A percentile compares a stretch with the other conserved stretches of the same genome.
These are phyloP conservation scores for Colletotrichum camelliae DNA, from an alignment of 2,329 filamentous ascomycete genomes.

Conservation along the genomic window DNA sequence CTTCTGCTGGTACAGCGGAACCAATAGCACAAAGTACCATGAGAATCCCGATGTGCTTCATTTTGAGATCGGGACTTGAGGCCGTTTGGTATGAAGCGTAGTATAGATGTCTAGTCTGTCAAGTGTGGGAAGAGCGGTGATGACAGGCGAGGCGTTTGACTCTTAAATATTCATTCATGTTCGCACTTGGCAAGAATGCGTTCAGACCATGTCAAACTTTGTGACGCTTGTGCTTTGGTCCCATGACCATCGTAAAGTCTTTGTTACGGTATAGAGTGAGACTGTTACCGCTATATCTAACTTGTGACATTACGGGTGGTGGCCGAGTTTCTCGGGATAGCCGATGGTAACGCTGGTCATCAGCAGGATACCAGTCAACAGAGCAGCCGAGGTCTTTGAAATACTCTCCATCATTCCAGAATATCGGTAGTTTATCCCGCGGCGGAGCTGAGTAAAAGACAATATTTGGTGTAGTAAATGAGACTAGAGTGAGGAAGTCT, in stretches of 20 bases:
- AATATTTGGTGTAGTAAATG: background rate
- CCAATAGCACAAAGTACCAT: background rate
- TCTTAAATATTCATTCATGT: background rate
- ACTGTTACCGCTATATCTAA: background rate
- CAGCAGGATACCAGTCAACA: background rate
- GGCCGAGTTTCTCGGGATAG: background rate
- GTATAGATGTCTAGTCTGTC: background rate
- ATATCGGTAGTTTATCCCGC: no score
- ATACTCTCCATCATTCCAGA: background rate
- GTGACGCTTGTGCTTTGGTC: background rate
- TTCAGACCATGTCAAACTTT: background rate
- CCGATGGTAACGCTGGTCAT: background rate
- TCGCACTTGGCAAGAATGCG: background rate
- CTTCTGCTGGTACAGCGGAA: background rate
- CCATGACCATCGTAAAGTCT: background rate
- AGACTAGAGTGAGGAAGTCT: fast-evolving
- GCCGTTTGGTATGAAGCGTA: fast-evolving
- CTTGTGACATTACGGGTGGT: background rate
- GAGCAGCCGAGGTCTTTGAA: background rate
- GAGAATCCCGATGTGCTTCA: background rate
- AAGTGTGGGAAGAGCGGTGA: background rate
- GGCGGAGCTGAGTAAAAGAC: background rate
- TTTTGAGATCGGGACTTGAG: background rate
- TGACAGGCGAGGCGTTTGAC: fast-evolving
- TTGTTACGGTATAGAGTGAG: background rate